These are phyloP conservation scores for Cucumis sativus DNA, from an alignment of 306 rosid genomes.

Conservation along the genomic window Cucumber_9930_V3 NC_026655.2:17096001-17096500, in stretches of 20 bases:
- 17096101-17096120: neutral
- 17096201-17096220: neutral
- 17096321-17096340: neutral
- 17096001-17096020: slow-evolving; percentile 4
- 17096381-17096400: neutral
- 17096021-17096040: slow-evolving; percentile 26
- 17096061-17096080: slow-evolving; percentile 31
- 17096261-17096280: neutral
- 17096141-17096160: neutral
- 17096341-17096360: neutral
- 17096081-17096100: neutral
- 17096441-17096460: neutral
- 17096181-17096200: neutral
- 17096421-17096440: neutral
- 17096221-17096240: neutral
- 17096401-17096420: neutral
- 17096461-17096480: neutral
- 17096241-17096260: neutral
- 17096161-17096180: neutral
- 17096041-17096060: slow-evolving; percentile 27
- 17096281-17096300: neutral
- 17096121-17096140: neutral
- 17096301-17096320: neutral
- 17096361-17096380: neutral
- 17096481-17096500: too few relatives aligned